phyloP scores from a whole-genome alignment of 345 rosid species.

The Theobroma cacao region DNA sequence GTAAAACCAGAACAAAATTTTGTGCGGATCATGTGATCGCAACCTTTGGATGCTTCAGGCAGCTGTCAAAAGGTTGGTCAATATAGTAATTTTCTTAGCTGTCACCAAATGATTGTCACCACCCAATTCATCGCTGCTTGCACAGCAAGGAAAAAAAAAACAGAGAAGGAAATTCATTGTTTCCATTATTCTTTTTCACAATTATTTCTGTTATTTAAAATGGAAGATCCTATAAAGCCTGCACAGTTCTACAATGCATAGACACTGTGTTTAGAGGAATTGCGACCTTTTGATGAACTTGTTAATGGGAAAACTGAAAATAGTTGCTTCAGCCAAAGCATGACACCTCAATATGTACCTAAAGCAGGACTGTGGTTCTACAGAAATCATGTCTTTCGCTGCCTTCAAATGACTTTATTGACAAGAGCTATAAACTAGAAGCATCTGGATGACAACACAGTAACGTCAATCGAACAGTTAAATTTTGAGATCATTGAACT shows the following conservation, averaged over 20 bases:
- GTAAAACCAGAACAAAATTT: neutral
- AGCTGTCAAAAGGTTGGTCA: neutral
- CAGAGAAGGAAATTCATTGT: neutral
- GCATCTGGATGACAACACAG: no score
- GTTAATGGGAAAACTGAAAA: neutral
- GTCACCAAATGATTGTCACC: neutral
- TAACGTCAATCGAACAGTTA: no score
- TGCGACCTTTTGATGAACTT: neutral
- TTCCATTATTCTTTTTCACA: neutral
- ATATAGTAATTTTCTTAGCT: neutral
- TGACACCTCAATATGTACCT: neutral
- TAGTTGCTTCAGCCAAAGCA: neutral
- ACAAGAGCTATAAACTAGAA: neutral
- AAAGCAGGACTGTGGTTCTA: neutral
- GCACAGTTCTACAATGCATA: neutral
- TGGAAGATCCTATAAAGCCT: neutral
- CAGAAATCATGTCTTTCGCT: no score
- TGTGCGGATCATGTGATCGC: neutral
- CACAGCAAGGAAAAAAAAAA: neutral
- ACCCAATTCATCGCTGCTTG: neutral
- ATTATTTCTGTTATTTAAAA: neutral
- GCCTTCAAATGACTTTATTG: no score
- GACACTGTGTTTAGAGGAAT: neutral
- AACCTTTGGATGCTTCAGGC: neutral
- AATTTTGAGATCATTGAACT: no score